Percentiles rank a stretch among this genome's conserved stretches.
phyloP scores from a whole-genome alignment of 441 rosid genomes.

The Eruca vesicaria region DNA sequence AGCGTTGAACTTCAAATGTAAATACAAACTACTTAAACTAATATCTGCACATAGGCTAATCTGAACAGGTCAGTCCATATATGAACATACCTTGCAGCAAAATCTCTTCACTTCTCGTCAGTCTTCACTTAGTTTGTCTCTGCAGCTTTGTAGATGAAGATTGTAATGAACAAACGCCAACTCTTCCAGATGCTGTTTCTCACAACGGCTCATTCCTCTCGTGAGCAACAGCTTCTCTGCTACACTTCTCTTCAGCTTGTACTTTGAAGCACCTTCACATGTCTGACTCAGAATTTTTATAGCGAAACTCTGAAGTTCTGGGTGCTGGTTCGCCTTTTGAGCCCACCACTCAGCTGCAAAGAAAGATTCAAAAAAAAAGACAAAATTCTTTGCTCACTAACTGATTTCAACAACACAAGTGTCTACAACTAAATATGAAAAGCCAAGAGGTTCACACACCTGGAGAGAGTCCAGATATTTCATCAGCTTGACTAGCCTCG shows the following conservation, averaged over 20 bases:
- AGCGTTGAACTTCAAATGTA: neutral
- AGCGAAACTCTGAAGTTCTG: neutral
- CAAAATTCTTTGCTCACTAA: neutral
- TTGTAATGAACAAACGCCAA: neutral
- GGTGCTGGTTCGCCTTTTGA: constrained; percentile 29
- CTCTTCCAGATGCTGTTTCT: neutral
- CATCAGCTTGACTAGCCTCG: constrained; percentile 43
- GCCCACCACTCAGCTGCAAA: constrained; percentile 39
- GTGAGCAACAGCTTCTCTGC: neutral
- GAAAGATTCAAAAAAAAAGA: neutral
- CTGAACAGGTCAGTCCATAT: neutral
- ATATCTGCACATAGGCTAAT: neutral
- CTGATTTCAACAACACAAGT: neutral
- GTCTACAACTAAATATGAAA: neutral
- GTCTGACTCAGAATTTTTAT: neutral
- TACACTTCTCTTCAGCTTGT: neutral
- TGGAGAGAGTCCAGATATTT: constrained; percentile 39
- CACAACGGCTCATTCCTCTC: neutral
- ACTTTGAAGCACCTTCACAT: neutral
- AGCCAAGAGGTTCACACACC: constrained; percentile 31
- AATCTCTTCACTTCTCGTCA: neutral
- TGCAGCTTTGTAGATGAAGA: neutral
- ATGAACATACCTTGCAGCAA: neutral
- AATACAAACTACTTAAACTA: neutral
- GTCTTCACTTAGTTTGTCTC: neutral